Evolutionary conservation across 2,329 filamentous ascomycete species (phyloP).

Genomic region (Dryadomyces quercus-mongolicae): DNA sequence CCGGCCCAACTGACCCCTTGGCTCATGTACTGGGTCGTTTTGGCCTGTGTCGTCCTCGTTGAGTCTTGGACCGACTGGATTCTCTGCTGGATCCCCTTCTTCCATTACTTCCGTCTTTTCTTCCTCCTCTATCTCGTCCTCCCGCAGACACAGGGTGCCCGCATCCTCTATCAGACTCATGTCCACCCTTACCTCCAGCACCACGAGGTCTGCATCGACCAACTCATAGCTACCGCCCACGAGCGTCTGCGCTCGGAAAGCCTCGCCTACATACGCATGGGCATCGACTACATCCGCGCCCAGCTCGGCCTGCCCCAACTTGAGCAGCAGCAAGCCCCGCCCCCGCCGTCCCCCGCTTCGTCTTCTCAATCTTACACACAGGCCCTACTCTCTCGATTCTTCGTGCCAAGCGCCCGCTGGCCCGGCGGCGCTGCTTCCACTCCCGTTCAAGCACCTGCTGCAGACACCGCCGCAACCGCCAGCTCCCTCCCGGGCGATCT

Average conservation of each 20-base stretch:
- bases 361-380: constrained; percentile 57
- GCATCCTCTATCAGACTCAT: constrained; percentile 70
- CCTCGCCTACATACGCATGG: constrained; percentile 61
- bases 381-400: constrained; percentile 73
- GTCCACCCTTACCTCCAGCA: constrained; percentile 79
- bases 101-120: constrained; percentile 76
- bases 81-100: constrained; percentile 84
- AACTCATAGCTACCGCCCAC: constrained; percentile 73
- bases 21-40: constrained; percentile 98
- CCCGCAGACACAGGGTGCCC: constrained; percentile 92
- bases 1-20: constrained; percentile 86
- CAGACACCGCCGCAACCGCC: not conserved
- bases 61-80: constrained; percentile 87
- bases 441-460: not conserved
- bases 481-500: constrained; percentile 42
- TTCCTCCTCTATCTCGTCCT: constrained; percentile 90
- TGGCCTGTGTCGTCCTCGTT: constrained; percentile 66
- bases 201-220: constrained; percentile 82
- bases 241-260: constrained; percentile 67
- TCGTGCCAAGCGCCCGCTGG: constrained; percentile 59
- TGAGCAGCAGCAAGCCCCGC: not conserved
- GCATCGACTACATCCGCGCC: constrained; percentile 18
- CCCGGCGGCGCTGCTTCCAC: constrained; percentile 19
- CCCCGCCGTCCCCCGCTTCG: constrained; percentile 16
- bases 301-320: constrained; percentile 63